Conservation (phyloP, 1,139 yeast species). For the Suhomyces bribrorum region DNA sequence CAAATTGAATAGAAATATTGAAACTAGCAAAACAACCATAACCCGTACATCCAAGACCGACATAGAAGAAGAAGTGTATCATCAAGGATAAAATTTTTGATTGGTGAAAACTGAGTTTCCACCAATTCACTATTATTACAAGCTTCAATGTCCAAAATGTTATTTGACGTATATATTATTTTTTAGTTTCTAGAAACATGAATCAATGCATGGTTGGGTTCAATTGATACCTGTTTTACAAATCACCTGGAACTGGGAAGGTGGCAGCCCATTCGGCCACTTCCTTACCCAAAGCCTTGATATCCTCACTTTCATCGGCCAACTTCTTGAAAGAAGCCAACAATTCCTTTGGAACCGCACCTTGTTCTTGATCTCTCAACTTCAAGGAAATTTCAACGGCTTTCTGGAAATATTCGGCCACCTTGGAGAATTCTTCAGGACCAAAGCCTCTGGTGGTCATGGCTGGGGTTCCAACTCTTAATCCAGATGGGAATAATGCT, state of each 20-base stretch:
- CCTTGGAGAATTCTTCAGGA: conserved; percentile 71
- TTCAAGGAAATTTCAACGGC: conserved; percentile 70
- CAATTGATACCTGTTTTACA: conserved; percentile 20
- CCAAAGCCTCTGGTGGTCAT: conserved; percentile 97
- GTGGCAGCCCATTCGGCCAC: conserved; percentile 66
- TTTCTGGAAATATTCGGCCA: conserved; percentile 73
- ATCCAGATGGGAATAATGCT: conserved; percentile 92
- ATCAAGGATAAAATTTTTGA: no score
- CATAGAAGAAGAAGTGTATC: no score
- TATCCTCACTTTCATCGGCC: conserved; percentile 59
- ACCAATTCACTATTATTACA: no score
- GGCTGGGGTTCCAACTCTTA: conserved; percentile 97
- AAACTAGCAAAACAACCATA: no score
- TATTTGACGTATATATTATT: neutral
- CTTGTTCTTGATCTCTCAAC: conserved; percentile 60
- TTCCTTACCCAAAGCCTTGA: conserved; percentile 59
- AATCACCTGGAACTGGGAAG: conserved; percentile 82
- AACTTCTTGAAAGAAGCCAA: conserved; percentile 63
- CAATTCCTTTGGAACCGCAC: conserved; percentile 62
- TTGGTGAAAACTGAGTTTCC: no score
- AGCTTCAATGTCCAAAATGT: neutral
- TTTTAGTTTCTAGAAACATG: no score
- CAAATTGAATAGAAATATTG: no score
- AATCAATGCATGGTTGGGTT: neutral
- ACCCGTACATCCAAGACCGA: no score